Evolutionary conservation across 2,329 filamentous ascomycete genomes (phyloP), one percentile per base, ranked within the genome.

Genomic region (Tolypocladium nubicola): DNA sequence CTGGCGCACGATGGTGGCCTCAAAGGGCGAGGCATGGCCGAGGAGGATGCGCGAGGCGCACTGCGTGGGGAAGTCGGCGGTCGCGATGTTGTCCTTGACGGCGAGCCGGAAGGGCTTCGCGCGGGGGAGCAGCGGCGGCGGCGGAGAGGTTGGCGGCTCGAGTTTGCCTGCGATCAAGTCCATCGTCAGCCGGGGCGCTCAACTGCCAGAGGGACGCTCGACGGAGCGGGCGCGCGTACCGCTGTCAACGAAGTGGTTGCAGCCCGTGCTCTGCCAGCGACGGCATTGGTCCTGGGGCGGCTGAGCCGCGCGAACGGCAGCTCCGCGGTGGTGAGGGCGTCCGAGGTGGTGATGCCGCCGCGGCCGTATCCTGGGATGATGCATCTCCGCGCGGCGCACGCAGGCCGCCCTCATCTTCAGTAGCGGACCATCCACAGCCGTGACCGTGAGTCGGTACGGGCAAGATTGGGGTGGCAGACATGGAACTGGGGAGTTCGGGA

Each of bases 51-150:
- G 75, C 2, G 93, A 97, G 61, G 85, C 89, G 72, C 91, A 96
- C 73, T 92, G 95, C 30, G 92, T 96, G 1, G 82, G 80, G n/a
- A 83, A 71, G 39, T 79, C 73, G 23, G 68, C 69, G 0, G 86
- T 88, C 56, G 85, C 82, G 61, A 92, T 90, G 67, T 91, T 92
- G 73, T 92, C 88, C 68, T 92, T 92, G 56, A 91, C 76, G 5
- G 85, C 84, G 55, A 89, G 73, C 38, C 68, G 70, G 60, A 80
- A 77, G 7, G 66, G 61, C 10, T 61, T 64, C 40, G 63, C 62
- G 56, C 64, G 61, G 30, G 65, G 59, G 13, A 58, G 61, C 9
- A 59, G 59, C 4, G 62, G 58, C 45, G 63, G 60, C 16, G 62
- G 39, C 14, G 61, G 39, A 7, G 58, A 53, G 5, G 55, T 52